These are phyloP conservation scores for Rubroboletus satanas DNA, from an alignment of 768 basidiomycete species.

Conservation along the genomic window DNA sequence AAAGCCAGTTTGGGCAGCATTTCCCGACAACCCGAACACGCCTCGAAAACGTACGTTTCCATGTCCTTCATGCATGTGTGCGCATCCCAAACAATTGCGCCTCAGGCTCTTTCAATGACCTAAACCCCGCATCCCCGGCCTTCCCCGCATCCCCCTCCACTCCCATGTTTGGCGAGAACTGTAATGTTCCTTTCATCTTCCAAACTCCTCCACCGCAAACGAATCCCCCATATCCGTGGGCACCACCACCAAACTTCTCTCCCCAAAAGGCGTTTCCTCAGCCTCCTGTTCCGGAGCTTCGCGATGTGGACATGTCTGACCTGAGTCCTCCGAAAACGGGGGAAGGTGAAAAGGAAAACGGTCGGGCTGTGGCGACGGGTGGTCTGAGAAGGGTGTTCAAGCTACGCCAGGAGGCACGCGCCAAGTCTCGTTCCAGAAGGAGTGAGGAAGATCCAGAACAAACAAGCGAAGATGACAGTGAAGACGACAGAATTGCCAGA, in stretches of 20 bases:
- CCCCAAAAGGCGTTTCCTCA: conserved; percentile 57
- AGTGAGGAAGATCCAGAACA: conserved; percentile 30
- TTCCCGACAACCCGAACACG: conserved; percentile 45
- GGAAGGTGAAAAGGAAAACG: conserved; percentile 37
- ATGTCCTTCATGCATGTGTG: conserved; percentile 24
- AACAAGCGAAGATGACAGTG: conserved; percentile 45
- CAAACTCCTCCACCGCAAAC: conserved; percentile 46
- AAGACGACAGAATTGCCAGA: conserved; percentile 40
- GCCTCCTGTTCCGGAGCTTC: conserved; percentile 42
- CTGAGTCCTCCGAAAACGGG: conserved; percentile 54
- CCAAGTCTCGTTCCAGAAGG: conserved; percentile 22
- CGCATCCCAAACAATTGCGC: conserved; percentile 28
- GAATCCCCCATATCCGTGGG: conserved; percentile 54
- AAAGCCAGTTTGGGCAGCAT: conserved; percentile 56
- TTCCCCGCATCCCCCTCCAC: conserved; percentile 36
- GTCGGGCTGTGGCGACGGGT: conserved; percentile 58
- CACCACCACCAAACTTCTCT: conserved; percentile 58
- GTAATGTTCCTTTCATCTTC: conserved; percentile 72
- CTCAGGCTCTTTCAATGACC: conserved; percentile 42
- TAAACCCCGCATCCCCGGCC: conserved; percentile 35
- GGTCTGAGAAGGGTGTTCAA: conserved; percentile 64
- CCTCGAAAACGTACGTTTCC: conserved; percentile 65
- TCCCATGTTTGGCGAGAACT: conserved; percentile 61
- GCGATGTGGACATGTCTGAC: conserved; percentile 76
- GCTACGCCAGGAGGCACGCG: conserved; percentile 49